phyloP scores from a whole-genome alignment of 1,139 yeast genomes.

The Diutina catenulata region DNA sequence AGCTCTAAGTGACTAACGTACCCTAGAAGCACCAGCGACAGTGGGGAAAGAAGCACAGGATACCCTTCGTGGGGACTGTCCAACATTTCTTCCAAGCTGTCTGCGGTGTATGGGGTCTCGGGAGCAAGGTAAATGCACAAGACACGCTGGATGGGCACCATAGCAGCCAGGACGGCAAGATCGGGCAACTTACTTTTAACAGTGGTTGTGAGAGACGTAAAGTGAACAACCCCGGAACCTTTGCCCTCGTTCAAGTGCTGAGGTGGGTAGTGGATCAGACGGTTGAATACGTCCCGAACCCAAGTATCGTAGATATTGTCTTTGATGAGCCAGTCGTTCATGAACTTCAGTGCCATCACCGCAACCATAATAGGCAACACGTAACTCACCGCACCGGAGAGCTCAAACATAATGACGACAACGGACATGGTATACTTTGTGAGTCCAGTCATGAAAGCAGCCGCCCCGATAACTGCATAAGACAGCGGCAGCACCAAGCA shows the following conservation, averaged over 20 bases:
- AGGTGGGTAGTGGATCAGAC: conserved; percentile 7
- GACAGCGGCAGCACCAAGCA: conserved; percentile 47
- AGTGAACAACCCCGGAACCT: conserved; percentile 29
- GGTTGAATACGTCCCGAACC: conserved; percentile 22
- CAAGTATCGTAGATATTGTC: conserved; percentile 39
- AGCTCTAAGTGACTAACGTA: conserved; percentile 14
- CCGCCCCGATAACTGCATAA: conserved; percentile 52
- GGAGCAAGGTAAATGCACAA: conserved; percentile 23
- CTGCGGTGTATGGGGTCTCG: conserved; percentile 14
- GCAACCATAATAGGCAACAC: conserved; percentile 50
- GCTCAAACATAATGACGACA: conserved; percentile 44
- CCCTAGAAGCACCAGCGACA: conserved; percentile 22
- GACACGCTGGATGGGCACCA: conserved; percentile 21
- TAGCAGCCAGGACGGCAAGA: conserved; percentile 17
- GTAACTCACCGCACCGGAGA: conserved; percentile 49
- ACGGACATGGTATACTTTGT: conserved; percentile 46
- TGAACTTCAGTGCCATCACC: conserved; percentile 39
- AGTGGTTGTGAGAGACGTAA: conserved; percentile 19
- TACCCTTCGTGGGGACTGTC: conserved; percentile 33
- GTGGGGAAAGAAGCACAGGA: conserved; percentile 21
- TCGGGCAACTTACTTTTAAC: conserved; percentile 25
- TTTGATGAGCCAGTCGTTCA: conserved; percentile 35
- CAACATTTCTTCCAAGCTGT: conserved; percentile 13
- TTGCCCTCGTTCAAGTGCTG: conserved; percentile 21
- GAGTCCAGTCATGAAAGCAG: conserved; percentile 44